These are phyloP conservation scores for Coemansia furcata DNA, from an alignment of 192 early-diverging fungal species.

Conservation along the genomic window DNA sequence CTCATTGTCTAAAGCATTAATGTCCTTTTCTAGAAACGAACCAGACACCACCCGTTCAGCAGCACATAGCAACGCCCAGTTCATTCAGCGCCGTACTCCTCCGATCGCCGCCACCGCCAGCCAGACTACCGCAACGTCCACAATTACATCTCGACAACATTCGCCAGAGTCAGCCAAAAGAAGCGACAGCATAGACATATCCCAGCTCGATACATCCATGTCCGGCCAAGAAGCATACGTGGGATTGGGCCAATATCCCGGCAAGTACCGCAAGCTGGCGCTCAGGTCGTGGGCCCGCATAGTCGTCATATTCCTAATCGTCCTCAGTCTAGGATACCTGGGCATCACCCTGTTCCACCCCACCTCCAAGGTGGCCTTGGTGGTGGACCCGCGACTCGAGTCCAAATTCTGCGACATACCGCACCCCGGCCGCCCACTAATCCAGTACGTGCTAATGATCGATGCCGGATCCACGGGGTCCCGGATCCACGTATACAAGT, in stretches of 20 bases:
- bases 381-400: slow-evolving; percentile 38
- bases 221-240: slow-evolving; percentile 16
- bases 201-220: slow-evolving; percentile 2
- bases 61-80: not conserved
- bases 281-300: slow-evolving; percentile 22
- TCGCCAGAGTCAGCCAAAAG: not conserved
- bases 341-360: slow-evolving; percentile 12
- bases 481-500: slow-evolving; percentile 95
- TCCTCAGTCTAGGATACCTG: slow-evolving; percentile 25
- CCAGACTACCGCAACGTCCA: not conserved
- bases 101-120: not conserved
- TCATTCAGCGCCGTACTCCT: slow-evolving; percentile 1
- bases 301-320: slow-evolving; percentile 5
- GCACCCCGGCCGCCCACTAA: slow-evolving; percentile 65
- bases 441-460: slow-evolving; percentile 92
- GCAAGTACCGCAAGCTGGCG: slow-evolving; percentile 20
- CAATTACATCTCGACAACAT: slow-evolving; percentile 11
- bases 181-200: slow-evolving; percentile 13
- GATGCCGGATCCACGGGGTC: slow-evolving; percentile 97
- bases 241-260: slow-evolving; percentile 43
- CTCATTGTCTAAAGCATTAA: not conserved
- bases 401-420: slow-evolving; percentile 62
- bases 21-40: not conserved
- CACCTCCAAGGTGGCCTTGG: not conserved
- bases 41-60: not conserved